Conservation (phyloP, 2,329 filamentous ascomycete species). For the Lasiodiplodia gonubiensis region DNA sequence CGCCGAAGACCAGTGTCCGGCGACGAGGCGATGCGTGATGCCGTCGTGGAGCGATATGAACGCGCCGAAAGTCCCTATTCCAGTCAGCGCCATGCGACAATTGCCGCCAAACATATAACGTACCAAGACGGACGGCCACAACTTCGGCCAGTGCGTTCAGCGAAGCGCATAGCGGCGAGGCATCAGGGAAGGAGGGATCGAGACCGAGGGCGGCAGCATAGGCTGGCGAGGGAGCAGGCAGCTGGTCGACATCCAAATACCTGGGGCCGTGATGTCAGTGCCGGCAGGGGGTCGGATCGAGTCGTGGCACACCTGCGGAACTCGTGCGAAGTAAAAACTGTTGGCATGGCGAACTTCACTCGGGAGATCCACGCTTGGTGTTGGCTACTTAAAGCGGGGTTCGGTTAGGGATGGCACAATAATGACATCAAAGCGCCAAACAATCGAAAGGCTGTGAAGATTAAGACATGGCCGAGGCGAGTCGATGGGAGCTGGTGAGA, state of each 20-base stretch:
- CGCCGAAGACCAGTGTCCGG: not conserved
- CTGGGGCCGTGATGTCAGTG: not conserved
- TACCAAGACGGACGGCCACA: not conserved
- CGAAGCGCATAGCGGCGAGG: not conserved
- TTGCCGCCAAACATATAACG: no score
- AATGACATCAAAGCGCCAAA: no score
- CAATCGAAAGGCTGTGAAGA: no score
- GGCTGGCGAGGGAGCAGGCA: not conserved
- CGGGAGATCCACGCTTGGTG: no score
- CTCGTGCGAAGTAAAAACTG: not conserved
- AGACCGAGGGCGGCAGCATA: not conserved
- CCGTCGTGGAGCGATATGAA: slow-evolving; percentile 7
- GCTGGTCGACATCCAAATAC: not conserved
- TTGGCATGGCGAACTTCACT: not conserved
- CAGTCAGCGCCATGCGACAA: no score
- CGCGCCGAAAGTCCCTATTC: not conserved
- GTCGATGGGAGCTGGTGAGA: no score
- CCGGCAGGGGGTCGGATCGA: not conserved
- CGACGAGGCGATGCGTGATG: not conserved
- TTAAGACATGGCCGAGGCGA: no score
- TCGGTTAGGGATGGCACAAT: no score
- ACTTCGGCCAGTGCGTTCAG: not conserved
- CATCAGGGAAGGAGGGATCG: not conserved
- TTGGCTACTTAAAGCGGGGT: no score
- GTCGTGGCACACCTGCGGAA: not conserved